Conservation (phyloP, 345 rosid genomes). For the Camelina laxa region DNA sequence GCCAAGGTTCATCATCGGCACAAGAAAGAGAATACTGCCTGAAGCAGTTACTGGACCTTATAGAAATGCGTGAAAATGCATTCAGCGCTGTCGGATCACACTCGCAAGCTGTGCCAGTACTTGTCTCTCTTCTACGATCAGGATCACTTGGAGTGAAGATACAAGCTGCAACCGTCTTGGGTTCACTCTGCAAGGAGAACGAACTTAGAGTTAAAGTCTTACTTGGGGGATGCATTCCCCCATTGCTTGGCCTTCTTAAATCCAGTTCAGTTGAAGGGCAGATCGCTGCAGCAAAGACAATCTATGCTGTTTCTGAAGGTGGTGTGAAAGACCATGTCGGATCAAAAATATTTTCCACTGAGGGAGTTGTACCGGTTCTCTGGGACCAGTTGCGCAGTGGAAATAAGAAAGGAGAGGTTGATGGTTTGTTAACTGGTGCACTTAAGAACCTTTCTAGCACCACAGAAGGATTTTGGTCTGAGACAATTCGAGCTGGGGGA, state of each 20-base stretch:
- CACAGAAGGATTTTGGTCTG: slow-evolving; percentile 94
- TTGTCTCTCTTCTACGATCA: slow-evolving; percentile 98
- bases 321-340: slow-evolving; percentile 98
- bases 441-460: slow-evolving; percentile 88
- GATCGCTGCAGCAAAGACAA: slow-evolving; percentile 95
- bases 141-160: slow-evolving; percentile 93
- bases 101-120: slow-evolving; percentile 99
- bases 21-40: slow-evolving; percentile 90
- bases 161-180: slow-evolving; percentile 94
- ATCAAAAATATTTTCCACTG: slow-evolving; percentile 97
- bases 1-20: slow-evolving; percentile 82
- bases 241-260: slow-evolving; percentile 97
- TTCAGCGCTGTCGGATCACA: slow-evolving; percentile 99
- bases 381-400: slow-evolving; percentile 89
- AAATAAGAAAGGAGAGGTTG: slow-evolving; percentile 82
- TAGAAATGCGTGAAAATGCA: slow-evolving; percentile 91
- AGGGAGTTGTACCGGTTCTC: slow-evolving; percentile 96
- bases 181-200: slow-evolving; percentile 98
- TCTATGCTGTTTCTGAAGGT: slow-evolving; percentile 96
- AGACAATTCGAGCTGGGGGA: slow-evolving; percentile 94
- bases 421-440: slow-evolving; percentile 92
- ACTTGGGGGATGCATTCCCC: slow-evolving; percentile 99
- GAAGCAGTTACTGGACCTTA: slow-evolving; percentile 92
- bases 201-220: slow-evolving; percentile 96
- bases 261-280: slow-evolving; percentile 96